Conservation (phyloP, 768 basidiomycete genomes). For the Mycena amicta region DNA sequence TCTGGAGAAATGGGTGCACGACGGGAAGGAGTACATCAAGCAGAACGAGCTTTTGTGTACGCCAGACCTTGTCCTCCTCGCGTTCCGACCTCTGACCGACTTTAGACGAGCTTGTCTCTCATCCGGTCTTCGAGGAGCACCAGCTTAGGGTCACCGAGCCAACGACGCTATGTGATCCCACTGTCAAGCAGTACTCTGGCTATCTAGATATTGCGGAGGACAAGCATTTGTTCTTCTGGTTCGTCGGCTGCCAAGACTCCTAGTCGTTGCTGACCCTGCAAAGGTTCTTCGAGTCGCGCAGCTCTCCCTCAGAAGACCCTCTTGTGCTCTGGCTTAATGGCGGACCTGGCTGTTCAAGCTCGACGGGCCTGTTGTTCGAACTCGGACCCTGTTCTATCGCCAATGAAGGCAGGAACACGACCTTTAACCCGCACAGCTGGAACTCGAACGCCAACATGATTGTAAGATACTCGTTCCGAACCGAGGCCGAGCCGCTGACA, state of each 20-base stretch:
- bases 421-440: slow-evolving; percentile 83
- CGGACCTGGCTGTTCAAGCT: slow-evolving; percentile 65
- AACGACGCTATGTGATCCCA: slow-evolving; percentile 67
- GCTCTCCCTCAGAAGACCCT: slow-evolving; percentile 73
- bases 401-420: slow-evolving; percentile 69
- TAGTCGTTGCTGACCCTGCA: neutral
- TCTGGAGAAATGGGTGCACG: slow-evolving; percentile 62
- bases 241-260: slow-evolving; percentile 18
- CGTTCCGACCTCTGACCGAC: neutral
- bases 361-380: slow-evolving; percentile 87
- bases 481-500: neutral
- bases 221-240: slow-evolving; percentile 91
- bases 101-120: slow-evolving; percentile 67
- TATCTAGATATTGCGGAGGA: slow-evolving; percentile 81
- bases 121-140: slow-evolving; percentile 51
- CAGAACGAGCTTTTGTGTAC: slow-evolving; percentile 72
- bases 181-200: slow-evolving; percentile 81
- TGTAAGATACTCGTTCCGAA: slow-evolving; percentile 7
- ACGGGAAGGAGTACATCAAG: slow-evolving; percentile 67
- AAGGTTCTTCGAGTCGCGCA: slow-evolving; percentile 90
- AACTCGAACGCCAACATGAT: slow-evolving; percentile 77
- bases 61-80: neutral
- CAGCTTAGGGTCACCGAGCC: slow-evolving; percentile 68
- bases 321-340: slow-evolving; percentile 92
- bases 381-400: slow-evolving; percentile 85